phyloP scores from a whole-genome alignment of 2,329 filamentous ascomycete species.

The Penicillium crustosum region DNA sequence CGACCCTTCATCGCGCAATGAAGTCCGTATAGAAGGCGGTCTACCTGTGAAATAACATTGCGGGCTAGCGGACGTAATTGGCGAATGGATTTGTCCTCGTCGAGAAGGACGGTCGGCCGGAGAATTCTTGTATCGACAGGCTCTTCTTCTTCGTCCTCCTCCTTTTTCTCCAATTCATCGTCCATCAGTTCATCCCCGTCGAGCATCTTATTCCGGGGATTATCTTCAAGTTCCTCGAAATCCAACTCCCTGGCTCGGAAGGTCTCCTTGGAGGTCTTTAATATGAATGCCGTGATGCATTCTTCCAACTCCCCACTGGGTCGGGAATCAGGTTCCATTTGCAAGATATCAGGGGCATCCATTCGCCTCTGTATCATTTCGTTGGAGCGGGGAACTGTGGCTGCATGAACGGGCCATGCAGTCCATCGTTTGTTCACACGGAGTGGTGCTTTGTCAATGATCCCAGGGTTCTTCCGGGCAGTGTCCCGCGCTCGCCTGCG shows the following conservation, averaged over 20 bases:
- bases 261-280: conserved; percentile 66
- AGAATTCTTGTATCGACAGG: conserved; percentile 12
- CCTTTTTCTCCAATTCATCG: conserved; percentile 3
- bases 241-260: conserved; percentile 51
- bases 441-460: conserved; percentile 31
- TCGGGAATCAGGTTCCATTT: conserved; percentile 44
- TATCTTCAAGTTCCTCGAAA: conserved; percentile 6
- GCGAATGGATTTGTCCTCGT: conserved; percentile 43
- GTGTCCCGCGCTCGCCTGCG: conserved; percentile 50
- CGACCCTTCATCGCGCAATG: conserved; percentile 65
- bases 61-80: conserved; percentile 68
- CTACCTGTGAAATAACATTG: conserved; percentile 69
- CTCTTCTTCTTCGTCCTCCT: conserved; percentile 21
- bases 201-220: conserved; percentile 14
- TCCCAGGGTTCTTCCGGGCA: conserved; percentile 12
- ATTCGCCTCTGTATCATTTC: conserved; percentile 53
- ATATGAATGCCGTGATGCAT: conserved; percentile 63
- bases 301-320: conserved; percentile 68
- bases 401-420: conserved; percentile 74
- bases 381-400: conserved; percentile 59
- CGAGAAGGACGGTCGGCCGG: conserved; percentile 30
- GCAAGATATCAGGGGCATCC: conserved; percentile 55
- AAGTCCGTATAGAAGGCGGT: conserved; percentile 67
- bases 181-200: conserved; percentile 19
- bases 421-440: conserved; percentile 66